phyloP scores from a whole-genome alignment of 129 eudicot genomes.

The Artemisia tridentata region DNA sequence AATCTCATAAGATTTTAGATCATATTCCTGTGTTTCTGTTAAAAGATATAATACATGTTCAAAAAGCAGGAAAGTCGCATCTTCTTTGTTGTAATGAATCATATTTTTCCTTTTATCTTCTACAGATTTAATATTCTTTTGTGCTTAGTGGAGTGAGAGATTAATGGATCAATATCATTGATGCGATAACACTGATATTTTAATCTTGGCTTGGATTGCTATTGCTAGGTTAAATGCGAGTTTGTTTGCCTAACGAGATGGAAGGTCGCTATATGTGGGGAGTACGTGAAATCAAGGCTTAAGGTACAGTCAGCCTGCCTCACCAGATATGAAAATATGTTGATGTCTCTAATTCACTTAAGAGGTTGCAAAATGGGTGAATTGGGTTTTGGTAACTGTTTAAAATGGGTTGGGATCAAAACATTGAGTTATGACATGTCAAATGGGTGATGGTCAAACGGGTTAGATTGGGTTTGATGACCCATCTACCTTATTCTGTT shows the following conservation, averaged over 20 bases:
- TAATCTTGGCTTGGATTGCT: slow-evolving; percentile 12
- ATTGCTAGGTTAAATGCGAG: slow-evolving; percentile 69
- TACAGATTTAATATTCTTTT: neutral
- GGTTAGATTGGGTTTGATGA: neutral
- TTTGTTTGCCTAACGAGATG: slow-evolving; percentile 75
- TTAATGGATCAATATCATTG: slow-evolving; percentile 6
- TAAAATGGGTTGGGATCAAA: neutral
- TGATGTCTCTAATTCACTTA: neutral
- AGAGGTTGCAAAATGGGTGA: neutral
- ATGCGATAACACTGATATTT: slow-evolving; percentile 2
- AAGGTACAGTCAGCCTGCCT: slow-evolving; percentile 47
- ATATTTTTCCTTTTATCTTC: neutral
- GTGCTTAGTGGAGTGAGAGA: neutral
- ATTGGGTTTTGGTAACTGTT: neutral
- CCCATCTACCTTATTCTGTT: neutral
- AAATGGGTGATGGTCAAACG: neutral
- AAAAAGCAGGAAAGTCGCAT: too few relatives aligned
- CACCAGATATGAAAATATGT: neutral
- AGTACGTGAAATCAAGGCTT: slow-evolving; percentile 81
- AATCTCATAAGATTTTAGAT: too few relatives aligned
- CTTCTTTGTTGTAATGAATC: neutral
- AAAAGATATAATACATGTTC: too few relatives aligned
- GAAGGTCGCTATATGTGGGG: slow-evolving; percentile 97
- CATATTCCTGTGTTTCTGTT: too few relatives aligned
- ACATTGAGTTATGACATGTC: neutral